Evolutionary conservation across 225 moss, liverwort and hornwort genomes (phyloP), one percentile per base, ranked within the genome.

Genomic region (Thuidium tamariscinum): DNA sequence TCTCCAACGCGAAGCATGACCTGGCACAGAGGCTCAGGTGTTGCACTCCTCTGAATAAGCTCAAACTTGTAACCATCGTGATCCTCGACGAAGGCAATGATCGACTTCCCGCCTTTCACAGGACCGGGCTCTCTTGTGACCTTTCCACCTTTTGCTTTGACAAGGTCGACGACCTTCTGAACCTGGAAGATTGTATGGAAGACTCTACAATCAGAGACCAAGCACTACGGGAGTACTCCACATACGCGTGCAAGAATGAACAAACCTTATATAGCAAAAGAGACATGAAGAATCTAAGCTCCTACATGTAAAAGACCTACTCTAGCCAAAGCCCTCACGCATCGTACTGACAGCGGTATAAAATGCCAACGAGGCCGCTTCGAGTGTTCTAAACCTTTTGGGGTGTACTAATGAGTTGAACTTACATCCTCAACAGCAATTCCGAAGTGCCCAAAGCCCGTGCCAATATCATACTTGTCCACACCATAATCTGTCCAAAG

Each of bases 1-100:
- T 99, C 97, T 44, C 99, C 97, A 83, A 99, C 96, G 51, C 99
- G 94, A 91, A 99, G 91, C 94, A 96, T 96, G 82, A 99, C 96
- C 91, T 99, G 99, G 85, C 95, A 95, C 32, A 99, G 90, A 59
- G 99, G 99, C 89, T 99, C 99, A 18, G 97, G 95, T 23, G 96
- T 99, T 41, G 94, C 84, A 69, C 87, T 51, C 85, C 99, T 95
- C 87, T 99, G 96, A 72, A 99, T 92, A 59, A 99, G 96, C 90
- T 99, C 99, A 86, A 99, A 99, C 88, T 94, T 95, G 91, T 99
- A 99, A 83, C 99, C 99, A 89, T 97, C 96, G 59, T 90, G 91
- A 83, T 99, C 99, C 36, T 93, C 94, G 62, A 99, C 89, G 79
- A 99, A 99, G 34, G 99, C 99, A 82, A 99, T 97, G 26, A 99